Evolutionary conservation across 2,329 filamentous ascomycete species (phyloP).

Genomic region (Malbranchea cinnamomea): DNA sequence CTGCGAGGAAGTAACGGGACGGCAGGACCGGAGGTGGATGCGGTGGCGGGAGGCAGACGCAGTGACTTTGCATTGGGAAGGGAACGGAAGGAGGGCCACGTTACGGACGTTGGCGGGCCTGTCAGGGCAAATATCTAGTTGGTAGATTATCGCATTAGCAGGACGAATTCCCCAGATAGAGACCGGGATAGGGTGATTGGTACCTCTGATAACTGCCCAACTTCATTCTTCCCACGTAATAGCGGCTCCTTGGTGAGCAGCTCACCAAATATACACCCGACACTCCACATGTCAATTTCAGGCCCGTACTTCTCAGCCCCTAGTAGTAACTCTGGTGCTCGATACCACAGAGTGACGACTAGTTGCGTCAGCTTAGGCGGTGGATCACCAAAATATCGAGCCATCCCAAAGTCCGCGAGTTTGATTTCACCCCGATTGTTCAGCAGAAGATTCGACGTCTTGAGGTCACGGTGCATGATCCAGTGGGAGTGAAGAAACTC

Average conservation of each 20-base stretch:
- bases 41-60: constrained; percentile 42
- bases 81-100: constrained; percentile 75
- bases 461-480: constrained; percentile 88
- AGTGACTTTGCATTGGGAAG: constrained; percentile 76
- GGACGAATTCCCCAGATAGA: too few relatives aligned
- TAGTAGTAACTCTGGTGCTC: constrained; percentile 76
- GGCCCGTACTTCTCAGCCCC: constrained; percentile 60
- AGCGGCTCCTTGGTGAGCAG: constrained; percentile 69
- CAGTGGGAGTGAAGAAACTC: constrained; percentile 75
- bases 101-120: constrained; percentile 66
- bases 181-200: constrained; percentile 8
- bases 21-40: constrained; percentile 19
- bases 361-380: constrained; percentile 69
- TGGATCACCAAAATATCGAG: constrained; percentile 71
- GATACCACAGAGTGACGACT: constrained; percentile 96
- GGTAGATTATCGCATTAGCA: constrained; percentile 6
- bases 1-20: constrained; percentile 48
- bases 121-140: constrained; percentile 67
- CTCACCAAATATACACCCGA: constrained; percentile 93
- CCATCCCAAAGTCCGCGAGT: constrained; percentile 97
- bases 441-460: constrained; percentile 85
- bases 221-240: constrained; percentile 80
- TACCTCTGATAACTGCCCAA: constrained; percentile 65
- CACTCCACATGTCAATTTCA: constrained; percentile 85
- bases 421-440: constrained; percentile 92